Evolutionary conservation across 257 asterid genomes (phyloP).

Genomic region (Scutellaria barbata): DNA sequence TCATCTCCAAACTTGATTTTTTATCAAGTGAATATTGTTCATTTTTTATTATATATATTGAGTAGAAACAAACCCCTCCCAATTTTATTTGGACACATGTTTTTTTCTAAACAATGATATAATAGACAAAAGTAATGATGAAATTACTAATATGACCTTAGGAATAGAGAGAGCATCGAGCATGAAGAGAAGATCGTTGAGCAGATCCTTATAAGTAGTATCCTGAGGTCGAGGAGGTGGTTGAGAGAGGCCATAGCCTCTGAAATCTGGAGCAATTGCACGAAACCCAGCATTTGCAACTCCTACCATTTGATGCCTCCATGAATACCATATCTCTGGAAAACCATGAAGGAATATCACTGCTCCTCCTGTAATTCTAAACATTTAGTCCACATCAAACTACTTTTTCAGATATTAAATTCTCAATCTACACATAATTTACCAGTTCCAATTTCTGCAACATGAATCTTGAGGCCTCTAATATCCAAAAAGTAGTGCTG

Average conservation of each 20-base stretch:
- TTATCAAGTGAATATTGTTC: too few species aligned
- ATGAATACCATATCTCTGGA: slow-evolving; percentile 52
- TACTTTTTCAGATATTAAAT: too few species aligned
- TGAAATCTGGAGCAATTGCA: slow-evolving; percentile 45
- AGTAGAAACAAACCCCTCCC: too few species aligned
- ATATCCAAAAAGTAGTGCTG: slow-evolving; percentile 28
- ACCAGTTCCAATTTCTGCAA: slow-evolving; percentile 42
- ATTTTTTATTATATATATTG: too few species aligned
- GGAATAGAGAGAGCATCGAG: slow-evolving; percentile 33
- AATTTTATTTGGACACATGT: too few species aligned
- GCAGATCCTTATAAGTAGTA: slow-evolving; percentile 39
- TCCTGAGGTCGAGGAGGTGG: slow-evolving; percentile 33
- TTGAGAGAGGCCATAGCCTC: slow-evolving; percentile 47
- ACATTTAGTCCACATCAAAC: too few species aligned
- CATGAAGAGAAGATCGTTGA: slow-evolving; percentile 36
- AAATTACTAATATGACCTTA: slow-evolving; percentile 27
- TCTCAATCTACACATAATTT: too few species aligned
- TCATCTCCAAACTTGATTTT: too few species aligned
- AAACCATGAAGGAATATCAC: slow-evolving; percentile 51
- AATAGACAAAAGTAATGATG: too few species aligned
- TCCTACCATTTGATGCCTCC: slow-evolving; percentile 49
- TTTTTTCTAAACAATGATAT: too few species aligned
- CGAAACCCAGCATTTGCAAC: slow-evolving; percentile 42
- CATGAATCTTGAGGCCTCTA: slow-evolving; percentile 39
- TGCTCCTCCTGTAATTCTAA: too few species aligned